phyloP scores from a whole-genome alignment of 352 stramenopile species.

The Globisporangium cystogenes region DNA sequence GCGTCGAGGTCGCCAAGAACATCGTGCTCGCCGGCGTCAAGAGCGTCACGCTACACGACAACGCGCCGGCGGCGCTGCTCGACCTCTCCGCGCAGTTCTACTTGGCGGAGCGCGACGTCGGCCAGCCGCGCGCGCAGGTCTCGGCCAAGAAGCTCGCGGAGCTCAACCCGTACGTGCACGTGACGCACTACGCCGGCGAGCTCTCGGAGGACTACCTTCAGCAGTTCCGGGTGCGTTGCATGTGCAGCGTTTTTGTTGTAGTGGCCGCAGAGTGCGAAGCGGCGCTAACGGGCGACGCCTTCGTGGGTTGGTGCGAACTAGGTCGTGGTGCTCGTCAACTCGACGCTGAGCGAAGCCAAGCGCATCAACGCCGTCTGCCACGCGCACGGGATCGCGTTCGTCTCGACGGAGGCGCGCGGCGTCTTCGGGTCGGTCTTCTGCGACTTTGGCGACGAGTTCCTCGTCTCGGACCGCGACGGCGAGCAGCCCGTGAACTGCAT shows the following conservation, averaged over 20 bases:
- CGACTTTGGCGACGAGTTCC: slow-evolving; percentile 96
- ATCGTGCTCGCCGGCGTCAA: slow-evolving; percentile 96
- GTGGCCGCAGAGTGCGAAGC: too few relatives aligned
- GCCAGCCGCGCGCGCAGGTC: slow-evolving; percentile 76
- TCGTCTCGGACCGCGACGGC: slow-evolving; percentile 92
- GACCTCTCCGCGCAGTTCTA: slow-evolving; percentile 97
- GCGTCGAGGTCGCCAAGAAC: slow-evolving; percentile 98
- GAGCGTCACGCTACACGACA: slow-evolving; percentile 94
- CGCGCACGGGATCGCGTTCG: slow-evolving; percentile 85
- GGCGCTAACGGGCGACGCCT: too few relatives aligned
- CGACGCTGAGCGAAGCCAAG: slow-evolving; percentile 56
- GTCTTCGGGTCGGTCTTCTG: slow-evolving; percentile 97
- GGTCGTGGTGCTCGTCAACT: slow-evolving; percentile 85
- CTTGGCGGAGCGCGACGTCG: slow-evolving; percentile 85
- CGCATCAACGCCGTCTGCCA: slow-evolving; percentile 86
- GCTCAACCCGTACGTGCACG: slow-evolving; percentile 96
- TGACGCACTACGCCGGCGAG: slow-evolving; percentile 53
- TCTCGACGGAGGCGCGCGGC: slow-evolving; percentile 88
- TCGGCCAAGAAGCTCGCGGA: slow-evolving; percentile 90
- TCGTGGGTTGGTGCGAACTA: too few relatives aligned
- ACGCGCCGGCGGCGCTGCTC: slow-evolving; percentile 66
- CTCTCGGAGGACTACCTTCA: slow-evolving; percentile 69
- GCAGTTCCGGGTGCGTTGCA: slow-evolving; percentile 60
- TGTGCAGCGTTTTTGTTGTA: too few relatives aligned
- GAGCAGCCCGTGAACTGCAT: slow-evolving; percentile 91